Base-by-base conservation (phyloP, 495 filamentous ascomycete genomes). In the Penicillium diatomitis region DNA sequence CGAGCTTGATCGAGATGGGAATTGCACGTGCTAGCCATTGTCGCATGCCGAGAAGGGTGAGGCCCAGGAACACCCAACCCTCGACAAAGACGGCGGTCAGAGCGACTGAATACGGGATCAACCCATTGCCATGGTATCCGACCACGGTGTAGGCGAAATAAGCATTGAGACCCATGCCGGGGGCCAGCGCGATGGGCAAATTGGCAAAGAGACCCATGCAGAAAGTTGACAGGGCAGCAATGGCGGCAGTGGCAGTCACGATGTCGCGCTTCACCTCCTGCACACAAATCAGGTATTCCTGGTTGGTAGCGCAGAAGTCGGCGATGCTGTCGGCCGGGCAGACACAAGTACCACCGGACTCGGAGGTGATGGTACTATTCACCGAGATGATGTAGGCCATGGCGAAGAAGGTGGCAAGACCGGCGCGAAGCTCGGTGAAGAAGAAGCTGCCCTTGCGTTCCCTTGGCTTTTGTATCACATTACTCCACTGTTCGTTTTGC, bases 141-240 rank as follows among this genome's bases (percentile, higher is more conserved):
- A 91, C 87, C 37, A 91, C 86, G 30, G 85, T 86, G 60, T 85
- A 91, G 8, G 87, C 76, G 49, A 91, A 90, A 61, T 90, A 90
- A 3, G 86, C 86, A 58, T 91, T 91, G 47, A 91, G 53, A 10
- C 87, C 87, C 86, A 90, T 88, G 31, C 87, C 87, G 8, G 87
- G 87, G 4, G 86, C 87, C 43, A 90, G 69, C 5, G 81, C 82
- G 41, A 91, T 83, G 3, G 87, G 87, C 53, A 78, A 54, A 43
- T 84, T 86, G 41, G 86, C 79, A 47, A 86, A 79, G 0, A 90
- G 64, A 6, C 87, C 87, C 80, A 90, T 85, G 63, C 75, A 80
- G 63, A 90, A 88, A 8, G 74, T 82, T 0, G 77, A 75, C 7
- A 88, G 60, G 3, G 81, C 82, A 8, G 87, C 70, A 56, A 90